Evolutionary conservation across 495 filamentous ascomycete genomes (phyloP), one percentile per base, ranked within the genome.

Genomic region (Penicillium subrubescens): DNA sequence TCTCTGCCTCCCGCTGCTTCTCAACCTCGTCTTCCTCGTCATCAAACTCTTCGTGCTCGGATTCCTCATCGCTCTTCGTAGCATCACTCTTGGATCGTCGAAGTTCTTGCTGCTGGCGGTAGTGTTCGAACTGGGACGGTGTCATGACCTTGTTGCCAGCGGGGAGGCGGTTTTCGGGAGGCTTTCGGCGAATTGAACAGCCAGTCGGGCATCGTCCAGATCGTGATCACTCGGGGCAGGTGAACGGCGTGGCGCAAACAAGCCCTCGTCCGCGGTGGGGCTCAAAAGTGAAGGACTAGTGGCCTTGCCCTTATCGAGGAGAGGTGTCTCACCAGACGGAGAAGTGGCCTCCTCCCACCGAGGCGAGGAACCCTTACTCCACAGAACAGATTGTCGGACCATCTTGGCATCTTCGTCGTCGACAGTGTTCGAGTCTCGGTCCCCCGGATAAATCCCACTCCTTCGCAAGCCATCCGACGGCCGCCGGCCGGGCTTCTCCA

Each of bases 21-120:
- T 96, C 92, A 2, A 81, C 71, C 57, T 96, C 93, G 66, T 97
- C 92, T 57, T 95, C 92, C 59, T 96, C 94, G 54, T 96, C 93
- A 52, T 97, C 92, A 58, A 76, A 76, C 86, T 92, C 88, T 57
- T 78, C 79, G 41, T 81, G 75, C 29, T 70, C 77, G 8, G 82
- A 84, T 29, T 77, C 79, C 25, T 70, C 61, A 19, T 87, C 82
- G 55, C 77, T 84, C 73, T 72, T 78, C 33, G 79, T 82, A 6
- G 75, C 78, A 65, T 78, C 67, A 54, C 82, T 84, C 60, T 79
- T 77, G 43, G 82, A 83, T 41, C 86, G 78, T 65, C 81, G 78
- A 5, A 88, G 82, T 69, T 93, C 91, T 71, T 93, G 90, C 66
- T 96, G 89, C 68, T 89, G 86, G 59, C 89, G 85, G 71, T 94